phyloP scores from a whole-genome alignment of 148 eudicot species.

The Drosera capensis region DNA sequence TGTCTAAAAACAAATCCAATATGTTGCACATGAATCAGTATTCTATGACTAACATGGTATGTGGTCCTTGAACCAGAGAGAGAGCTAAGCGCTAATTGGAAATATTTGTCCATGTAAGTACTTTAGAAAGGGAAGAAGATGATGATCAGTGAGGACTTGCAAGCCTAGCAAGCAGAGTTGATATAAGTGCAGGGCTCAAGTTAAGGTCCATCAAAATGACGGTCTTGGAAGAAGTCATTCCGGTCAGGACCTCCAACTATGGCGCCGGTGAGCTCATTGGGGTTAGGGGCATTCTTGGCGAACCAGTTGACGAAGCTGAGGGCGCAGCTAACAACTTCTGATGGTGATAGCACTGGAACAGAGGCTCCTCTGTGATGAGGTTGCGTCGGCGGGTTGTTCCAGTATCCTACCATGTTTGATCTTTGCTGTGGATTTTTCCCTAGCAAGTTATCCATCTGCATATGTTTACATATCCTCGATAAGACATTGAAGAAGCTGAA shows the following conservation, averaged over 20 bases:
- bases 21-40: too few species aligned
- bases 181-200: constrained; percentile 71
- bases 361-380: constrained; percentile 94
- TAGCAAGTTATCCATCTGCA: constrained; percentile 69
- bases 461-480: not conserved
- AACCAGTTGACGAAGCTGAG: constrained; percentile 42
- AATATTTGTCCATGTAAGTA: too few species aligned
- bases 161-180: constrained; percentile 73
- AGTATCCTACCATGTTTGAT: constrained; percentile 92
- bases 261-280: constrained; percentile 82
- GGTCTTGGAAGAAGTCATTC: constrained; percentile 50
- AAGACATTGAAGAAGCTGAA: not conserved
- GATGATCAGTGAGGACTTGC: constrained; percentile 6
- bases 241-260: constrained; percentile 77
- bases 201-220: constrained; percentile 25
- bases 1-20: too few species aligned
- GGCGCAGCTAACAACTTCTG: constrained; percentile 27
- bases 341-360: constrained; percentile 23
- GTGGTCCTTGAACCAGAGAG: too few species aligned
- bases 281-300: constrained; percentile 39
- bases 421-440: constrained; percentile 60
- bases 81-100: too few species aligned
- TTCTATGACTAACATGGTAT: too few species aligned
- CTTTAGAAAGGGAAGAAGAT: too few species aligned
- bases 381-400: constrained; percentile 57